A percentile compares a stretch with the other conserved stretches of the same genome.
These are phyloP conservation scores for Aspergillus asperescens DNA, from an alignment of 495 filamentous ascomycete species.

Conservation along the genomic window DNA sequence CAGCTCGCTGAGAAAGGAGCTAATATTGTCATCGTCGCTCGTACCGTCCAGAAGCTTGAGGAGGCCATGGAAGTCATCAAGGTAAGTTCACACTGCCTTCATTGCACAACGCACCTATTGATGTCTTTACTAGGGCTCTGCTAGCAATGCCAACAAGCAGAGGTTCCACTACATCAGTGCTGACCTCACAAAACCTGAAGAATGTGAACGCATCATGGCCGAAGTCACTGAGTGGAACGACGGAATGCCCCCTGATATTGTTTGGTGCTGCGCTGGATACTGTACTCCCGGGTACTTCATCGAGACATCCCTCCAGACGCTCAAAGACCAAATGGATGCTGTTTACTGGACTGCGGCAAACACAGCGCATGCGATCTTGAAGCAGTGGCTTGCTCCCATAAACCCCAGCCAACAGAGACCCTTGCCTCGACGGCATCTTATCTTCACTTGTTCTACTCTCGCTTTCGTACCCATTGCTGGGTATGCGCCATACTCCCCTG, in stretches of 20 bases:
- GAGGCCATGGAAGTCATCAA: conserved; percentile 60
- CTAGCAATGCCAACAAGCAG: conserved; percentile 57
- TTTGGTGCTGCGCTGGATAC: conserved; percentile 87
- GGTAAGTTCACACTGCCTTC: conserved; percentile 30
- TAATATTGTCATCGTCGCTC: conserved; percentile 77
- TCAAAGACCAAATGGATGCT: conserved; percentile 78
- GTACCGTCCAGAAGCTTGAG: conserved; percentile 70
- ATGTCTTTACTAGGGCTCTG: conserved; percentile 46
- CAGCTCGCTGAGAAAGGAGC: conserved; percentile 80
- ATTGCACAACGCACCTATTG: neutral
- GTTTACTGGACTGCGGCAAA: conserved; percentile 90
- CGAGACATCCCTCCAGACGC: conserved; percentile 56
- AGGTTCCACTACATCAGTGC: conserved; percentile 79
- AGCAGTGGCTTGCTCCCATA: conserved; percentile 45
- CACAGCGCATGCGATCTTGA: conserved; percentile 63
- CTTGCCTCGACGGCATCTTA: conserved; percentile 61
- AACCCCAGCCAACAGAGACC: conserved; percentile 27
- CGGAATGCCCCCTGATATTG: conserved; percentile 67
- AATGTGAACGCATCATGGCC: conserved; percentile 60
- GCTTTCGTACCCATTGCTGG: conserved; percentile 74
- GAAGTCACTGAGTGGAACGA: conserved; percentile 83
- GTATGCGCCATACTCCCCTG: conserved; percentile 80
- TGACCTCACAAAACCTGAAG: conserved; percentile 66
- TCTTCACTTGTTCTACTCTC: conserved; percentile 77
- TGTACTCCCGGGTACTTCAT: conserved; percentile 73